A percentile compares a stretch with the other conserved stretches of the same genome.
phyloP scores from a whole-genome alignment of 495 filamentous ascomycete species.

The Penicillium malachiteum region DNA sequence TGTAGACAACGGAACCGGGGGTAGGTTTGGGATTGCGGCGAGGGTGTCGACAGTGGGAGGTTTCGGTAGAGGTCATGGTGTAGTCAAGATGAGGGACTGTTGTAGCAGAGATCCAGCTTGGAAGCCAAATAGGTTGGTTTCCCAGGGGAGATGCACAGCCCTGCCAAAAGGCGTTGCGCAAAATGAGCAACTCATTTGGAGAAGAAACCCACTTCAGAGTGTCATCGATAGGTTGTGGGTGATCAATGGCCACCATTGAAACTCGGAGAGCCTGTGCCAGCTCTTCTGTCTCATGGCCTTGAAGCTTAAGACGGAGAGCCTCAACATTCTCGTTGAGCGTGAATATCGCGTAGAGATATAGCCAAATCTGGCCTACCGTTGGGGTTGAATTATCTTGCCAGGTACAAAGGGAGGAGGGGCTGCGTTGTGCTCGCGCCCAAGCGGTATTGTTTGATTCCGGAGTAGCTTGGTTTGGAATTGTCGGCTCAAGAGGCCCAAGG shows the following conservation, averaged over 20 bases:
- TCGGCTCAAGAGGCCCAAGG: background rate
- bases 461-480: conserved; percentile 5
- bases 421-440: conserved; percentile 37
- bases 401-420: conserved; percentile 18
- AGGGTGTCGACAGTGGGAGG: conserved; percentile 48
- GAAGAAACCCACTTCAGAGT: background rate
- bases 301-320: conserved; percentile 13
- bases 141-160: conserved; percentile 59
- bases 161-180: conserved; percentile 55
- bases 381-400: conserved; percentile 32
- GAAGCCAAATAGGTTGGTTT: conserved; percentile 51
- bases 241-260: conserved; percentile 18
- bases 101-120: conserved; percentile 15
- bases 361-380: conserved; percentile 54
- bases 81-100: conserved; percentile 26
- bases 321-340: conserved; percentile 11
- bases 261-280: conserved; percentile 11
- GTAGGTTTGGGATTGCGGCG: conserved; percentile 54
- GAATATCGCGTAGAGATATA: conserved; percentile 50
- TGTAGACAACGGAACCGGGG: conserved; percentile 59
- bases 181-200: conserved; percentile 13
- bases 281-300: conserved; percentile 5
- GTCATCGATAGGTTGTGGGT: conserved; percentile 17
- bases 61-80: conserved; percentile 32
- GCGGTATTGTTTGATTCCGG: conserved; percentile 31